These are phyloP conservation scores for Malassezia japonica DNA, from an alignment of 1,284 basidiomycete species.

Conservation along the genomic window DNA sequence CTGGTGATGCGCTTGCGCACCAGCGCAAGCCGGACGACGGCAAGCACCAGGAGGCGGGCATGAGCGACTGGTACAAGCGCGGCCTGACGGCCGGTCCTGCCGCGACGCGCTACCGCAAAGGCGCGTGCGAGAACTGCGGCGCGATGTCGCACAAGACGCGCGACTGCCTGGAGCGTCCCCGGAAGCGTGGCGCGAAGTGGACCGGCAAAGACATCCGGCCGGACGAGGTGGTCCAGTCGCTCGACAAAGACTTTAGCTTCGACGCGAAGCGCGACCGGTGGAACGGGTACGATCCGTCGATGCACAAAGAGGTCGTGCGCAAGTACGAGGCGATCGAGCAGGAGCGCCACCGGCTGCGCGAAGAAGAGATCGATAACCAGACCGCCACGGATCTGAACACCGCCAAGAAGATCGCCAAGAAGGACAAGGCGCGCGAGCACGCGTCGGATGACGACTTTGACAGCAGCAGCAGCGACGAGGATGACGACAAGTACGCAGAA, in stretches of 20 bases:
- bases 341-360: constrained; percentile 74
- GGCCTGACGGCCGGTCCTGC: constrained; percentile 76
- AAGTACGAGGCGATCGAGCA: constrained; percentile 82
- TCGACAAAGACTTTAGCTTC: constrained; percentile 60
- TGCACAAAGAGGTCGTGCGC: constrained; percentile 76
- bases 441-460: constrained; percentile 57
- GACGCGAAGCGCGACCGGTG: constrained; percentile 94
- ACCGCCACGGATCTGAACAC: constrained; percentile 54
- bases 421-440: constrained; percentile 50
- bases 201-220: constrained; percentile 80
- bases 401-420: constrained; percentile 72
- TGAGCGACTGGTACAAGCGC: constrained; percentile 85
- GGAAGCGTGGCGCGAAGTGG: constrained; percentile 90
- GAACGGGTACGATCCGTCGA: constrained; percentile 90
- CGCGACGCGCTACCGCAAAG: constrained; percentile 90
- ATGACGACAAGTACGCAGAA: constrained; percentile 66
- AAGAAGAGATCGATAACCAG: constrained; percentile 94
- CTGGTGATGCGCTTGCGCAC: constrained; percentile 78
- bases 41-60: constrained; percentile 59
- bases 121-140: constrained; percentile 97
- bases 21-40: constrained; percentile 63
- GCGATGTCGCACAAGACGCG: constrained; percentile 82
- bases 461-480: constrained; percentile 61
- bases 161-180: constrained; percentile 91
- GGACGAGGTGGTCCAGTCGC: constrained; percentile 77